These are phyloP conservation scores for Xerocomus minutiporus DNA, from an alignment of 1,284 basidiomycete genomes.

Conservation along the genomic window DNA sequence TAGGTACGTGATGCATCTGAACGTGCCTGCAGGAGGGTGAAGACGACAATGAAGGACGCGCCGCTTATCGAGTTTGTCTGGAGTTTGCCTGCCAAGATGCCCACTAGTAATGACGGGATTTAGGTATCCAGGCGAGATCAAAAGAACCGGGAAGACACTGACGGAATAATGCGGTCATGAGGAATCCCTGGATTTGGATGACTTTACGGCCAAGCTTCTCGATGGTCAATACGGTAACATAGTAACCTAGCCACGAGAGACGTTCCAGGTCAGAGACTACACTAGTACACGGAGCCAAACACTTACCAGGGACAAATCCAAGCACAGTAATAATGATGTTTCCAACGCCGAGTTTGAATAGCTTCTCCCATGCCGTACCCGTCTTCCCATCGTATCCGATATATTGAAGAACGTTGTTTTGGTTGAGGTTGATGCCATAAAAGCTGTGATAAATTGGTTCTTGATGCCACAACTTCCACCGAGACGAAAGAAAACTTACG, in stretches of 20 bases:
- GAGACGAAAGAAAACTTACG: slow-evolving; percentile 31
- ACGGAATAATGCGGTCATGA: slow-evolving; percentile 66
- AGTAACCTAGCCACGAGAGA: slow-evolving; percentile 50
- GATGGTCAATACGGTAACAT: slow-evolving; percentile 63
- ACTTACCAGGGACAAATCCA: slow-evolving; percentile 67
- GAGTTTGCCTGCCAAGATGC: slow-evolving; percentile 64
- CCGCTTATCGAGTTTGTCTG: slow-evolving; percentile 44
- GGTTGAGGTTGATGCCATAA: slow-evolving; percentile 78
- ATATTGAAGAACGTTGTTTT: slow-evolving; percentile 65
- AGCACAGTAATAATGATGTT: slow-evolving; percentile 67
- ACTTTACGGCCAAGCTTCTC: slow-evolving; percentile 69
- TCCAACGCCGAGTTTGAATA: slow-evolving; percentile 64
- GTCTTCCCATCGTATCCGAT: slow-evolving; percentile 59
- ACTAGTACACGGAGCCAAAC: slow-evolving; percentile 3
- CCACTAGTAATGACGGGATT: slow-evolving; percentile 36
- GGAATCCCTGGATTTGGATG: slow-evolving; percentile 78
- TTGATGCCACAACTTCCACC: neutral
- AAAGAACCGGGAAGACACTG: slow-evolving; percentile 24
- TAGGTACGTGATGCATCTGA: neutral
- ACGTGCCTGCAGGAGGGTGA: slow-evolving; percentile 53
- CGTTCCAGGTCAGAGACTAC: neutral
- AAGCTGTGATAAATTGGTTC: slow-evolving; percentile 39
- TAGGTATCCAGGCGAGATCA: neutral
- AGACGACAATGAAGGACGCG: slow-evolving; percentile 67
- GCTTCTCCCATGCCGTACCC: slow-evolving; percentile 56